Percentiles rank a stretch among this genome's conserved stretches.
phyloP scores from a whole-genome alignment of 257 asterid species.

The Forsythia suspensa region DNA sequence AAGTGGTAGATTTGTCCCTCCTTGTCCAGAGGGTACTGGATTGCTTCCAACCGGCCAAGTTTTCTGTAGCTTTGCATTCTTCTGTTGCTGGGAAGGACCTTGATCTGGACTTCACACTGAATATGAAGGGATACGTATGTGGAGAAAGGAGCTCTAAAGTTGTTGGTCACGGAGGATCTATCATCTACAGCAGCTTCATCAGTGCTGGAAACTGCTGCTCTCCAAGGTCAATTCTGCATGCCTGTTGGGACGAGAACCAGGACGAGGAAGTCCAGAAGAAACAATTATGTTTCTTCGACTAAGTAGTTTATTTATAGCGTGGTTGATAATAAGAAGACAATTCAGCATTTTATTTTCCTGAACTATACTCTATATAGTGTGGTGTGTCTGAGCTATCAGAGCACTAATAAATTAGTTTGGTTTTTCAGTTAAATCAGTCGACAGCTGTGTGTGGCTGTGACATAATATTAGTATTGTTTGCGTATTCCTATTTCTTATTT shows the following conservation, averaged over 20 bases:
- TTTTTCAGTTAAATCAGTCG: background rate
- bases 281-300: background rate
- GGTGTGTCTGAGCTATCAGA: background rate
- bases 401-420: background rate
- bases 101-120: constrained; percentile 29
- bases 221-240: constrained; percentile 60
- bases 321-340: background rate
- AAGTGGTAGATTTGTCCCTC: constrained; percentile 30
- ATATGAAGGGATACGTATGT: constrained; percentile 41
- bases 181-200: constrained; percentile 46
- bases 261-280: constrained; percentile 62
- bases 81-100: constrained; percentile 40
- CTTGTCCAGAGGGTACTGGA: constrained; percentile 68
- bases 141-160: constrained; percentile 54
- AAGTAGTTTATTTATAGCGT: background rate
- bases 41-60: constrained; percentile 69
- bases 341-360: background rate
- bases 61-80: constrained; percentile 66
- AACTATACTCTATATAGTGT: background rate
- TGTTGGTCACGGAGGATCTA: constrained; percentile 54
- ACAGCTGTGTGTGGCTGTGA: background rate
- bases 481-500: background rate
- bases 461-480: background rate
- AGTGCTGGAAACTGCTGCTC: constrained; percentile 54
- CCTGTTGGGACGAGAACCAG: constrained; percentile 69